Conservation (phyloP, 2,329 filamentous ascomycete species). For the Plenodomus biglobosus region DNA sequence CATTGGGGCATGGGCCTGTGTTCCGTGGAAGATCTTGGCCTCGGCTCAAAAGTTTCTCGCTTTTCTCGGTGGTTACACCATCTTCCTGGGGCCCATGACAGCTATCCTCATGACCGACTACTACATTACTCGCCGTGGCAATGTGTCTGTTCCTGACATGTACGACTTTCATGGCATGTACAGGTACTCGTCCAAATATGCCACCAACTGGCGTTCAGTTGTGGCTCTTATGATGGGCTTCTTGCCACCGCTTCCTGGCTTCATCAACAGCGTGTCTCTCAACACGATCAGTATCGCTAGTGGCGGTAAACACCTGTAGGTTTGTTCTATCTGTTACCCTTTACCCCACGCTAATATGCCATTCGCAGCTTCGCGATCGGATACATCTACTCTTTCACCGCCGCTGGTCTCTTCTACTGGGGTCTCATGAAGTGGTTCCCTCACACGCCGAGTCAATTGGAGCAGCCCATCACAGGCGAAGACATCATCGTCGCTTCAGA, state of each 20-base stretch:
- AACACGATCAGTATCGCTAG: constrained; percentile 16
- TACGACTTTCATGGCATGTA: constrained; percentile 33
- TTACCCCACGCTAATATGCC: neutral
- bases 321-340: neutral
- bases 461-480: constrained; percentile 69
- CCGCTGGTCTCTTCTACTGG: constrained; percentile 41
- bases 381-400: constrained; percentile 43
- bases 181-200: constrained; percentile 24
- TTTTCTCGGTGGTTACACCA: constrained; percentile 35
- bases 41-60: constrained; percentile 41
- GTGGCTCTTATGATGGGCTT: constrained; percentile 28
- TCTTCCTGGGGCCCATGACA: constrained; percentile 31
- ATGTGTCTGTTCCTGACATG: constrained; percentile 27
- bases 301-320: constrained; percentile 31
- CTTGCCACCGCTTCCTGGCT: constrained; percentile 26
- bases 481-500: constrained; percentile 51
- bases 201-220: constrained; percentile 28
- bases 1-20: constrained; percentile 43
- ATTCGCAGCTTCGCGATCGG: constrained; percentile 36
- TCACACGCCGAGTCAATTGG: constrained; percentile 84
- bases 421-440: constrained; percentile 37
- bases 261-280: constrained; percentile 23
- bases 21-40: constrained; percentile 44
- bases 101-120: constrained; percentile 28
- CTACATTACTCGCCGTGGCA: constrained; percentile 25